Evolutionary conservation across 2,329 filamentous ascomycete species (phyloP), one percentile per base, ranked within the genome.

Genomic region (Hypomyces perniciosus): DNA sequence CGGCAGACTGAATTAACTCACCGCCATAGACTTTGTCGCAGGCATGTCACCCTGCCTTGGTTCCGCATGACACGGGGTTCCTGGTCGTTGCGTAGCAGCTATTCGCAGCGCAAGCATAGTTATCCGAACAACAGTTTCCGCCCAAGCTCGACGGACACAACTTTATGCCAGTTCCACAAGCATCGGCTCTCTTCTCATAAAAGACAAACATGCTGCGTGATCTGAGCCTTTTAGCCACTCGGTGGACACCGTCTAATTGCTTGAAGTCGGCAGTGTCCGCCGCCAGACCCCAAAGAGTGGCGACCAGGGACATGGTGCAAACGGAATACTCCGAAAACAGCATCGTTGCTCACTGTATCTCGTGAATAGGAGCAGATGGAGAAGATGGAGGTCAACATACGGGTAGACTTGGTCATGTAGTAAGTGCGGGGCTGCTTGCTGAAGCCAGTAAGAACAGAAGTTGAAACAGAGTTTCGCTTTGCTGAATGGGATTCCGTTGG

Each of bases 11-110:
- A 27, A 37, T n/a, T 4, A 9, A 54, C 66, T 60, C 49, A 68
- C 68, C 63, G 59, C 68, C 62, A 57, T 62, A 60, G n/a, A 68
- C 64, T 1, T 63, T 38, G 3, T 63, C 68, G 54, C 76, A 79
- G 35, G 61, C 60, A 50, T 70, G 71, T 50, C 69, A 76, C 5
- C 70, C 70, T 4, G 58, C 54, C 4, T 44, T 31, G 51, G 67
- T 57, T 56, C 66, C 46, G 61, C 73, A 70, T 3, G 71, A 68
- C 5, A 68, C 67, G 9, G 72, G 68, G 9, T 67, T 70, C 35
- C 65, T 70, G 0, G 73, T 73, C 4, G 74, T 75, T 9, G 72
- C 72, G 57, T 70, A 71, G 53, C 76, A 79, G 34, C 72, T 74
- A 33, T 72, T 65, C 41, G 65, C 66, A 2, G 65, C 75, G 61